These are phyloP conservation scores for Lichtheimia ramosa DNA, from an alignment of 371 early-diverging fungal genomes.

Conservation along the genomic window DNA sequence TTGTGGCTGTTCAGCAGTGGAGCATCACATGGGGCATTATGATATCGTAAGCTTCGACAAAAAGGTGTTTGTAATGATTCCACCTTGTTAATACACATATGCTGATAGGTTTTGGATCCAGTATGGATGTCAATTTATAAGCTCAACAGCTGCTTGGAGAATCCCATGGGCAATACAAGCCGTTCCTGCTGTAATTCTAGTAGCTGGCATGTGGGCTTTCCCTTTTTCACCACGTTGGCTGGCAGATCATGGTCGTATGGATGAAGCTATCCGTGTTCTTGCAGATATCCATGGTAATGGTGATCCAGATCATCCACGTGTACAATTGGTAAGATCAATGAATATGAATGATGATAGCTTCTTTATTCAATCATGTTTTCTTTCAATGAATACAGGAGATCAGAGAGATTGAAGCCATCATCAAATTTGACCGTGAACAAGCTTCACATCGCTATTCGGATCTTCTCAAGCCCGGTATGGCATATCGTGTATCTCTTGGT, in stretches of 20 bases:
- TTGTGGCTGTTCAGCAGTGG: constrained; percentile 79
- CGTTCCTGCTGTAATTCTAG: constrained; percentile 74
- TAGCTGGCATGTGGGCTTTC: constrained; percentile 66
- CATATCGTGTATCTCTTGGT: constrained; percentile 64
- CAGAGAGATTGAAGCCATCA: constrained; percentile 63
- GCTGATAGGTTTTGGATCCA: constrained; percentile 23
- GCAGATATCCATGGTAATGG: constrained; percentile 69
- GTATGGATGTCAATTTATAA: constrained; percentile 15
- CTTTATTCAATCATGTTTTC: neutral
- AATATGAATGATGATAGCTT: neutral
- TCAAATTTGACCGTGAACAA: constrained; percentile 65
- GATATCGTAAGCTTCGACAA: constrained; percentile 33
- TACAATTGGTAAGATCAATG: constrained; percentile 19
- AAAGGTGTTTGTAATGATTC: neutral
- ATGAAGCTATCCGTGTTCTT: constrained; percentile 68
- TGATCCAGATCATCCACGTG: constrained; percentile 48
- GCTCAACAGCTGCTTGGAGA: constrained; percentile 65
- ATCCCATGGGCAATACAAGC: constrained; percentile 81
- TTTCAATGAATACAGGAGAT: constrained; percentile 39
- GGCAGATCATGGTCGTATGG: constrained; percentile 57
- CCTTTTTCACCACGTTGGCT: constrained; percentile 92
- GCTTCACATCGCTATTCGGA: constrained; percentile 70
- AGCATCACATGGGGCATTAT: constrained; percentile 70
- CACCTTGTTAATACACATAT: neutral
- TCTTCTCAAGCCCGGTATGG: constrained; percentile 56